Conservation (phyloP, 1,284 basidiomycete species). For the Athelia psychrophila region DNA sequence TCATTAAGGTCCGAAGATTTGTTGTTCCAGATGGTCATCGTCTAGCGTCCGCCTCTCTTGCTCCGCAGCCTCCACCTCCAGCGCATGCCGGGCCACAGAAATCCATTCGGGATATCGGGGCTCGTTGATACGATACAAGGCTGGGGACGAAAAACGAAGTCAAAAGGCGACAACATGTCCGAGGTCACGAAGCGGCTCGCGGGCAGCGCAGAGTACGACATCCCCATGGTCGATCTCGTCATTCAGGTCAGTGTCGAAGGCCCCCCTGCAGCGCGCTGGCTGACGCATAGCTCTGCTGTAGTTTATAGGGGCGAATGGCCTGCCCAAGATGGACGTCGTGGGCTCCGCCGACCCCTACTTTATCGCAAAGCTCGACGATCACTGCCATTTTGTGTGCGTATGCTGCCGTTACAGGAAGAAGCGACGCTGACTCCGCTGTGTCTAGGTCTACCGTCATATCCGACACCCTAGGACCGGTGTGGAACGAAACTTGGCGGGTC, state of each 20-base stretch:
- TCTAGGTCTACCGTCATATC: slow-evolving; percentile 61
- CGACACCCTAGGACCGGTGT: slow-evolving; percentile 59
- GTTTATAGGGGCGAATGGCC: slow-evolving; percentile 65
- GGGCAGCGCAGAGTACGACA: slow-evolving; percentile 29
- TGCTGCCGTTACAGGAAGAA: neutral
- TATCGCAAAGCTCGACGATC: slow-evolving; percentile 60
- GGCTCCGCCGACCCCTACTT: slow-evolving; percentile 72
- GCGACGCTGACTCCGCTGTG: neutral
- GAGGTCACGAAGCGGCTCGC: slow-evolving; percentile 27
- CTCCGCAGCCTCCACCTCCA: neutral
- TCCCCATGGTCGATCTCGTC: slow-evolving; percentile 46
- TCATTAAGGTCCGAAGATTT: no score
- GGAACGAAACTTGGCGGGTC: slow-evolving; percentile 72
- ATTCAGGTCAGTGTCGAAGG: slow-evolving; percentile 40
- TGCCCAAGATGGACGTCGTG: slow-evolving; percentile 70
- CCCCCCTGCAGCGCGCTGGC: slow-evolving; percentile 1
- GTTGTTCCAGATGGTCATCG: no score
- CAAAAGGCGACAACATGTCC: slow-evolving; percentile 26
- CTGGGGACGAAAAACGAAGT: slow-evolving; percentile 24
- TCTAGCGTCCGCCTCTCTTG: no score
- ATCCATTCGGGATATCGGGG: neutral
- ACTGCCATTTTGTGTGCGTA: slow-evolving; percentile 58
- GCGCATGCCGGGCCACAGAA: neutral
- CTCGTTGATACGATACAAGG: slow-evolving; percentile 7
- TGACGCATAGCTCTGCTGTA: slow-evolving; percentile 18